Evolutionary conservation across 139 green algal genomes (phyloP), one percentile per base, ranked within the genome.

Genomic region (Nannochloris sp.): DNA sequence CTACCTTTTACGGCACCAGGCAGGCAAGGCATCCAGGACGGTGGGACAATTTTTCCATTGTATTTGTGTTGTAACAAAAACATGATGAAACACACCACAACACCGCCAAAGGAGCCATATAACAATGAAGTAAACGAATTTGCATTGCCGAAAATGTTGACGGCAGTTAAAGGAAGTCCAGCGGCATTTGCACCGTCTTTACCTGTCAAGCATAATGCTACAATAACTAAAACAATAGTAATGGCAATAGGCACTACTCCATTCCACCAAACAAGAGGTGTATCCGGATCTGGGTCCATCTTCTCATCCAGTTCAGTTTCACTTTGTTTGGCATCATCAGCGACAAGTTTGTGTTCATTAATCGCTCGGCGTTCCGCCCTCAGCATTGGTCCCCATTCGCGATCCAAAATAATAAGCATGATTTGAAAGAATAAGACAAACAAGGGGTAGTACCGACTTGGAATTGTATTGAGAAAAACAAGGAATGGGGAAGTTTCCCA

Each of bases 121-220:
- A 70, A 54, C 37, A 70, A 54, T 35, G 62, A 32, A 6, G 33
- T 9, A 54, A 46, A 70, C 14, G 62, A 14, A 33, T 70, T 36
- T 27, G 53, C 62, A 54, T 70, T 70, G 62, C 62, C 62, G 38
- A 70, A 70, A 23, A 70, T 60, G 62, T 70, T 70, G 39, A 30
- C 7, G 8, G 53, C 44, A 47, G 4, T 61, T 13, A 46, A 23
- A 25, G 51, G 27, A 23, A 70, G 5, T 34, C 45, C 62, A 54
- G 61, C 62, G 3, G 62, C 62, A 8, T 59, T 47, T 23, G 31
- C 42, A 34, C 30, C 15, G 37, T 70, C 42, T 24, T 23, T n/a
- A 13, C 62, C 62, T 34, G 62, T 70, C 24, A 70, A 34, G 4
- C 55, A 7, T 6, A 70, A 54, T n/a, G 19, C 38, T 13, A 61